Base-by-base conservation (phyloP, 768 basidiomycete genomes). In the Tulasnella sp. region DNA sequence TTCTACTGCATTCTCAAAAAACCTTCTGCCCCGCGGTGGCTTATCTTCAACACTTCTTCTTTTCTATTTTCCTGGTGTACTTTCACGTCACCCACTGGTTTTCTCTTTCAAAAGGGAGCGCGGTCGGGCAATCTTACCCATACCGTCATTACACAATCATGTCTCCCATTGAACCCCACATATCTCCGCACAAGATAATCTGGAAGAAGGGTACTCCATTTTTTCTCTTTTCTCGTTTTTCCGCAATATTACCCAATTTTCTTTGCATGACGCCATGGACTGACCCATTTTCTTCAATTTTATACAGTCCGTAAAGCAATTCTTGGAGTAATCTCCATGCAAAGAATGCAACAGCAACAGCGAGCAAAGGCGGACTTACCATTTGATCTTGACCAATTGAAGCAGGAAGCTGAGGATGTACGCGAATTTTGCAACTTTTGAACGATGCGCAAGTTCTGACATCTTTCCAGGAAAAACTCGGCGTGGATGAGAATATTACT, bases 221-320 rank as follows among this genome's bases (percentile, higher is more conserved):
- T 29, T 40, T n/a, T 24, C 24, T 40, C 43, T 37, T 44, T 51
- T 19, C 15, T 58, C 46, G 53, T 43, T 6, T 0, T 40, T 48
- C 20, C 34, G n/a, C 16, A 9, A 24, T 33, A 40, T n/a, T 12
- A 10, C 45, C 19, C 48, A 24, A 29, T 8, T n/a, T 27, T 49
- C 41, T 37, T 4, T 27, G 5, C 10, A 12, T 12, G 10, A 42
- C 20, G 24, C 10, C 13, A 15, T 34, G 8, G 12, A 31, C 48
- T 32, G 48, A 51, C 48, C 4, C 24, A 4, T 19, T 25, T 16
- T 15, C 10, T n/a, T 39, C 22, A 56, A 15, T 53, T 7, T 22
- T 48, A 31, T 45, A 20, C 62, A 90, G 88, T 89, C 87, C 81
- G 82, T 58, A 86, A 84, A 63, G 89, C 87, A 2, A 84, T 87